Base-by-base conservation (phyloP, 2,329 filamentous ascomycete genomes). In the Gremmenia infestans region DNA sequence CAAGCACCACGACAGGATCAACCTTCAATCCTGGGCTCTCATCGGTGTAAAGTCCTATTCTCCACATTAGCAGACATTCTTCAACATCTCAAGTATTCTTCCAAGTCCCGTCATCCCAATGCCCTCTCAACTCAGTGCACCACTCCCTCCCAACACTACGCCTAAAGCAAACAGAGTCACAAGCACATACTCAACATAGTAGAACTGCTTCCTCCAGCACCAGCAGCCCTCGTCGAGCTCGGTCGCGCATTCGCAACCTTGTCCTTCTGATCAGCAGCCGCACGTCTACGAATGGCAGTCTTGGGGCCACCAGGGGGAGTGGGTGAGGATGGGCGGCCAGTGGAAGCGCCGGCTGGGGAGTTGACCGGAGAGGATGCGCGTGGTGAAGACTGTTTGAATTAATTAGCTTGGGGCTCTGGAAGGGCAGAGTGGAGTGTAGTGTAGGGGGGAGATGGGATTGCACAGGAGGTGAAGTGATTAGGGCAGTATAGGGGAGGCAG, bases 1-100 rank as follows among this genome's bases (percentile, higher is more conserved):
- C 94, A 70, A 99, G 82, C 63, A 99, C 93, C 64, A 99, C 92
- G 58, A 99, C 94, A 22, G 94, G 94, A 74, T 99, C 94, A 63
- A 99, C 94, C 80, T 97, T 96, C 69, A 99, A 80, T 60, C 94
- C 94, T 57, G 94, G 94, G 63, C 90, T 96, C 80, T 99, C 94
- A 72, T 99, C 94, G 56, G 94, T 99, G 85, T 99, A 99, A 46
- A 99, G 87, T 76, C 85, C 88, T 91, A 59, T 45, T 45, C 11
- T 15, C 5, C 8, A 42, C 32, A 45, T 66, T 52, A 65, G 58
- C 43, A 50, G 6, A 48, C 23, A 22, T 12, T 48, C 32, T 37
- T 17, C 17, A 15, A 39, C 4, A 19, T 23, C 7, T 36, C 47
- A 7, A 15, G 15, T 22, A 15, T 42, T 14, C 37, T 25, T 7